Evolutionary conservation across 352 stramenopile species (phyloP).

Genomic region (Globisporangium perplexum): DNA sequence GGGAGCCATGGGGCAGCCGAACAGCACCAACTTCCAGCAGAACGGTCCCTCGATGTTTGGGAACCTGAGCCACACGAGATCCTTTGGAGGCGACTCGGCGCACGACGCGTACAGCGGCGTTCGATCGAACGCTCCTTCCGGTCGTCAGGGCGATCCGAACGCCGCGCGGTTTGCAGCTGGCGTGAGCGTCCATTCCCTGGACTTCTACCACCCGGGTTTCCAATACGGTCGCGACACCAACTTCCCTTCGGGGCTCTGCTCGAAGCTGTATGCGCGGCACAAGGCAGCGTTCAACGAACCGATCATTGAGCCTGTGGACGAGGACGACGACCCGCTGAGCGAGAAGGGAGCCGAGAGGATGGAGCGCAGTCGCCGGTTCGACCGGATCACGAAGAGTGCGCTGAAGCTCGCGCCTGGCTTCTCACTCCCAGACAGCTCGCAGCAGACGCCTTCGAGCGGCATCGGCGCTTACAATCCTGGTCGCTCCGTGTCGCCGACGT

Average conservation of each 20-base stretch:
- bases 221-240: slow-evolving; percentile 40
- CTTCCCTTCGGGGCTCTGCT: slow-evolving; percentile 48
- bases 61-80: slow-evolving; percentile 7
- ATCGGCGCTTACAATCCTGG: slow-evolving; percentile 5
- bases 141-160: slow-evolving; percentile 3
- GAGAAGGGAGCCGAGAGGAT: slow-evolving; percentile 63
- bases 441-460: background rate
- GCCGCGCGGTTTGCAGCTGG: background rate
- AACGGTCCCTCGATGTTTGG: slow-evolving; percentile 14
- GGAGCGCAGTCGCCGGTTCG: slow-evolving; percentile 58
- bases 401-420: slow-evolving; percentile 65
- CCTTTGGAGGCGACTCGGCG: background rate
- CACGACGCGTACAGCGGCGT: background rate
- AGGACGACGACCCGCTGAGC: slow-evolving; percentile 76
- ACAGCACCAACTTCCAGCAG: background rate
- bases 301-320: slow-evolving; percentile 52
- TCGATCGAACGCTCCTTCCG: background rate
- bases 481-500: slow-evolving; percentile 9
- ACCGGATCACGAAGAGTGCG: slow-evolving; percentile 45
- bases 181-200: slow-evolving; percentile 1
- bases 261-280: slow-evolving; percentile 60
- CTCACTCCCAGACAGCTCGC: slow-evolving; percentile 14
- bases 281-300: slow-evolving; percentile 69
- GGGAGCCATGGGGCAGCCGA: background rate
- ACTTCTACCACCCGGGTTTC: slow-evolving; percentile 12